These are phyloP conservation scores for Rhododendron mucronatum DNA, from an alignment of 148 eudicot species.

Conservation along the genomic window DNA sequence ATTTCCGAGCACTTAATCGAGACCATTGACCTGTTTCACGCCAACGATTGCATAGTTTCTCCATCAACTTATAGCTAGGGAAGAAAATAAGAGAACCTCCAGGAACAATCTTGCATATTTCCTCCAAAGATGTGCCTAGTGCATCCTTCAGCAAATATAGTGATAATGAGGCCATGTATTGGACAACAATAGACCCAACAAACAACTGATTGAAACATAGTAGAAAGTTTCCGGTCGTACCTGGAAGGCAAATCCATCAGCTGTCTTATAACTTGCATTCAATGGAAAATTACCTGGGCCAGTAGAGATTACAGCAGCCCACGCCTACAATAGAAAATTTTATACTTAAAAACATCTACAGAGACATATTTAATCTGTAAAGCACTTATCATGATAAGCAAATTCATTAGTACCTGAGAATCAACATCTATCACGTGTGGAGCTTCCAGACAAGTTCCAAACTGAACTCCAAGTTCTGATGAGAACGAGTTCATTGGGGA, in stretches of 20 bases:
- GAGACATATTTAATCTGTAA: neutral
- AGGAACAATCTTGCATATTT: constrained; percentile 76
- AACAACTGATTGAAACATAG: constrained; percentile 1
- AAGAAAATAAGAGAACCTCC: constrained; percentile 93
- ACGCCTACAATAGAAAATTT: constrained; percentile 41
- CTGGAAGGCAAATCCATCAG: constrained; percentile 80
- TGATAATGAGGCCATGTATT: constrained; percentile 10
- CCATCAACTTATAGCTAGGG: constrained; percentile 97
- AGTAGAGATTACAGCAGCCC: constrained; percentile 69
- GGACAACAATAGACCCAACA: constrained; percentile 11
- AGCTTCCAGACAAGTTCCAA: constrained; percentile 85
- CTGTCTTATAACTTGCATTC: constrained; percentile 90
- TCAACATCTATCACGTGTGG: constrained; percentile 84
- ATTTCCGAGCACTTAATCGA: constrained; percentile 65
- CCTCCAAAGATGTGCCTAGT: constrained; percentile 75
- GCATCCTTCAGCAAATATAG: constrained; percentile 55
- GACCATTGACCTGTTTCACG: constrained; percentile 95
- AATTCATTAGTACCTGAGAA: constrained; percentile 57
- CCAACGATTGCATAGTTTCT: constrained; percentile 86
- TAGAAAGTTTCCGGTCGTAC: constrained; percentile 27
- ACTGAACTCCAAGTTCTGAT: constrained; percentile 89
- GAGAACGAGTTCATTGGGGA: constrained; percentile 90
- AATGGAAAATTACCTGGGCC: constrained; percentile 71
- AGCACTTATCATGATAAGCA: neutral
- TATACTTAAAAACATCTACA: constrained; percentile 8